These are phyloP conservation scores for Rhizoctonia solani DNA, from an alignment of 1,284 basidiomycete species.

Conservation along the genomic window DNA sequence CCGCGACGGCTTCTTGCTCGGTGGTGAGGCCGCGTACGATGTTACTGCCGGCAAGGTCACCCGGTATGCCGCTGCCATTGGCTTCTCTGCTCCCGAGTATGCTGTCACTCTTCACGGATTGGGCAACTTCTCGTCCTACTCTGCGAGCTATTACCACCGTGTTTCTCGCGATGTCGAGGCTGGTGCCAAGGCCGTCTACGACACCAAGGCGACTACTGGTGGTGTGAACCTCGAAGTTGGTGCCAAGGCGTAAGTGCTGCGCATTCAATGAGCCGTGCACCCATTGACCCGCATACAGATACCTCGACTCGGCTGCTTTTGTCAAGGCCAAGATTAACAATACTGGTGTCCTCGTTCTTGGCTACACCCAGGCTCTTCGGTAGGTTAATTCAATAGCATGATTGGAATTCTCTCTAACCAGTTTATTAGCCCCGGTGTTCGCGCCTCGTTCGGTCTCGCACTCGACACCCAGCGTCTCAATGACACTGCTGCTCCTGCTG, in stretches of 20 bases:
- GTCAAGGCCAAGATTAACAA: constrained; percentile 99
- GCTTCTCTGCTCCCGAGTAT: constrained; percentile 96
- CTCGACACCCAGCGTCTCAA: constrained; percentile 55
- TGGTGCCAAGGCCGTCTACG: constrained; percentile 96
- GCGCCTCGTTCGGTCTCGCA: constrained; percentile 68
- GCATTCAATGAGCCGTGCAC: background rate
- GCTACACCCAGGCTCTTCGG: constrained; percentile 86
- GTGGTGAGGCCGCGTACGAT: constrained; percentile 96
- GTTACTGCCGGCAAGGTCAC: constrained; percentile 91
- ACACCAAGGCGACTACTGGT: constrained; percentile 87
- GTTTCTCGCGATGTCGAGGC: constrained; percentile 95
- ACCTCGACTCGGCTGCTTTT: constrained; percentile 87
- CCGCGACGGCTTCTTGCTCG: constrained; percentile 96
- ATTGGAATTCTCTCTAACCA: constrained; percentile 3
- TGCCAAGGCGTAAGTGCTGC: constrained; percentile 84
- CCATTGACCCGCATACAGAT: constrained; percentile 49
- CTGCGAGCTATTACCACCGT: constrained; percentile 98
- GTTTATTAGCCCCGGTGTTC: constrained; percentile 80
- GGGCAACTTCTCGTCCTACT: constrained; percentile 92
- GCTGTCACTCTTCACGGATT: constrained; percentile 94
- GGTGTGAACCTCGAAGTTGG: constrained; percentile 95
- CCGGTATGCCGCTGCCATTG: constrained; percentile 90
- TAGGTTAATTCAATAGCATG: constrained; percentile 29
- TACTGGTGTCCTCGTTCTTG: constrained; percentile 77
- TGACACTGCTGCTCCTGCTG: constrained; percentile 58